phyloP scores from a whole-genome alignment of 768 basidiomycete genomes.

The Suillus subalutaceus region DNA sequence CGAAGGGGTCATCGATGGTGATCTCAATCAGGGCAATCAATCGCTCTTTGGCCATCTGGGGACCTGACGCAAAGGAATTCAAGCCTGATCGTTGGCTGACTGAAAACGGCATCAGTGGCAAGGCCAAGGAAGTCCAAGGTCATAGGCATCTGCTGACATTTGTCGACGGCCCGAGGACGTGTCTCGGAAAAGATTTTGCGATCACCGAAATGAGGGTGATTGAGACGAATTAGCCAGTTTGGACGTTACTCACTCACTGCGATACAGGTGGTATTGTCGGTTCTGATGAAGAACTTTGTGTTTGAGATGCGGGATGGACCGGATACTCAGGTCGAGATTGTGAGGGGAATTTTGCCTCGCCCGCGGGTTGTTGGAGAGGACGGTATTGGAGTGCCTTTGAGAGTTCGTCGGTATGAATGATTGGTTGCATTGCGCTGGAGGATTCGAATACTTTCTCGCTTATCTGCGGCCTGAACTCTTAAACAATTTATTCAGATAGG shows the following conservation, averaged over 20 bases:
- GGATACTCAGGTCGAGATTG: conserved; percentile 10
- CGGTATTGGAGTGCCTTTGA: conserved; percentile 34
- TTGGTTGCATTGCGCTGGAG: background rate
- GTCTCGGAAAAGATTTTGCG: conserved; percentile 48
- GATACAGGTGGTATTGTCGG: conserved; percentile 43
- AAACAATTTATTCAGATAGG: no score
- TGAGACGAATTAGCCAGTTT: background rate
- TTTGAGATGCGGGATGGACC: conserved; percentile 17
- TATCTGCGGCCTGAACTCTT: background rate
- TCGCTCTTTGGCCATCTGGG: conserved; percentile 44
- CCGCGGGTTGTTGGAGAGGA: conserved; percentile 27
- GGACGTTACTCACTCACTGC: conserved; percentile 1
- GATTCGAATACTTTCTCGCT: background rate
- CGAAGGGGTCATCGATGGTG: conserved; percentile 41
- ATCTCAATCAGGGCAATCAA: conserved; percentile 46
- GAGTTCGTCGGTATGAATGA: conserved; percentile 29
- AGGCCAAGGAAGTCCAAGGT: conserved; percentile 39
- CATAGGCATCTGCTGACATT: conserved; percentile 47
- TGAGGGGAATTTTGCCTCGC: conserved; percentile 14
- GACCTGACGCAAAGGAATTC: conserved; percentile 45
- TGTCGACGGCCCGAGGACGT: conserved; percentile 46
- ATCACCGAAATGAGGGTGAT: conserved; percentile 44
- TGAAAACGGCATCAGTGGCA: conserved; percentile 29
- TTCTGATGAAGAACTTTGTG: conserved; percentile 37
- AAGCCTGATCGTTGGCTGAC: conserved; percentile 46